Evolutionary conservation across 495 filamentous ascomycete species (phyloP).

Genomic region (Viridothelium virens): DNA sequence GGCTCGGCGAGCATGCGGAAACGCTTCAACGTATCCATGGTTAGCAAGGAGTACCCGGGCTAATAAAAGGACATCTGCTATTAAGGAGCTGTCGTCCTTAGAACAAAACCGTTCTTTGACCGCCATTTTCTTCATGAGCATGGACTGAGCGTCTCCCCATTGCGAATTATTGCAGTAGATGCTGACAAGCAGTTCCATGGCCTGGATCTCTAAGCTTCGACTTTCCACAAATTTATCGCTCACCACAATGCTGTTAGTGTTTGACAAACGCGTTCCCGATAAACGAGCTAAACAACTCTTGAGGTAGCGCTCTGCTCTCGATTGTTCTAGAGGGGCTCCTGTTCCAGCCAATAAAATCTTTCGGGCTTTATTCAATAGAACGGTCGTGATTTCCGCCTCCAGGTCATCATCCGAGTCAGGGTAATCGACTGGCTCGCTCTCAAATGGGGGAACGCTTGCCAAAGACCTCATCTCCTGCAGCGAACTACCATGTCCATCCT

Average conservation of each 20-base stretch:
- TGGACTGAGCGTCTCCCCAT: slow-evolving; percentile 2
- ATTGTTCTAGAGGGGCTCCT: background rate
- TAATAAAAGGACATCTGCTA: background rate
- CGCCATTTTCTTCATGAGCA: slow-evolving; percentile 10
- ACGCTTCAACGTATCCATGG: background rate
- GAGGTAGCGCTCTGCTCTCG: background rate
- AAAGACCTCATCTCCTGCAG: background rate
- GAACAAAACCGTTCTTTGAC: slow-evolving; percentile 9
- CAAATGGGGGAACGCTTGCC: background rate
- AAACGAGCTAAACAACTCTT: background rate
- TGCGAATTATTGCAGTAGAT: slow-evolving; percentile 3
- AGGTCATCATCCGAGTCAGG: slow-evolving; percentile 13
- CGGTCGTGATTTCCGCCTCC: background rate
- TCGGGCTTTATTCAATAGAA: background rate
- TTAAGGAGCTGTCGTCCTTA: background rate
- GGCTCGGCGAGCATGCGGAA: slow-evolving; percentile 9
- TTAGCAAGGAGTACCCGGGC: background rate
- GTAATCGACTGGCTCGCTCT: background rate
- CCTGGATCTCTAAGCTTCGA: background rate
- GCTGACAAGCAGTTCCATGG: background rate
- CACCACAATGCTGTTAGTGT: background rate
- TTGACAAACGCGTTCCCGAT: background rate
- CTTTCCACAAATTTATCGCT: background rate
- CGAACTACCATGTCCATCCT: background rate
- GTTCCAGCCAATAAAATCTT: background rate